Base-by-base conservation (phyloP, 164 flowering plant species). In the Tetracentron sinense region DNA sequence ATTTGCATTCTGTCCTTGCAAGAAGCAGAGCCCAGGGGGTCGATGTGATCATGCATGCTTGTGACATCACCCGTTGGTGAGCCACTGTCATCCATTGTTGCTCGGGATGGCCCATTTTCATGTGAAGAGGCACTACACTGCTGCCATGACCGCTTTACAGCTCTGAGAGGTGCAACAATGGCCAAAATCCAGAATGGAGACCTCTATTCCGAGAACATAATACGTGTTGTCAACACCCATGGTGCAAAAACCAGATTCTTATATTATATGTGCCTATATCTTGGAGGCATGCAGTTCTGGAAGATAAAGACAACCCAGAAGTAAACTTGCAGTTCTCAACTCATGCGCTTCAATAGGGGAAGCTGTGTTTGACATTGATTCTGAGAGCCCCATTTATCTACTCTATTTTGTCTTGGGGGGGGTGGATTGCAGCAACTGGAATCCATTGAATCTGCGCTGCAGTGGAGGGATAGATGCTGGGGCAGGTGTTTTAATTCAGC, bases 281-380 rank as follows among this genome's bases (percentile, higher is more conserved):
- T 22, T 86, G 94, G 94, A 94, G 96, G 1, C 88, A 79, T 68
- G 96, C 96, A 8, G 90, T 90, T 58, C 42, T 90, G 20, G 96
- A 90, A 74, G 94, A 90, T 42, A 74, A 88, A 69, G 96, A 90
- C 50, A 80, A 92, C 54, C 92, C 96, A 21, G 86, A 81, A 6
- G 69, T 87, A 60, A 87, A 87, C 70, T 69, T 90, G 56, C 88
- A 82, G 49, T 90, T 84, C 69, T 90, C 96, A 10, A 79, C 94
- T 20, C 78, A 86, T 69, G 88, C 94, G 1, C 92, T 90, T 56
- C 92, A 87, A 73, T 88, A 87, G 55, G 94, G 94, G 51, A 85
- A 84, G 62, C 81, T 90, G 11, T 90, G 85, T 69, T 82, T 90
- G 8, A 77, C 89, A 17, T 90, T 94, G 96, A 90, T 78, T 86